Base-by-base conservation (phyloP, 148 eudicot species). In the Rhododendron williamsianum region DNA sequence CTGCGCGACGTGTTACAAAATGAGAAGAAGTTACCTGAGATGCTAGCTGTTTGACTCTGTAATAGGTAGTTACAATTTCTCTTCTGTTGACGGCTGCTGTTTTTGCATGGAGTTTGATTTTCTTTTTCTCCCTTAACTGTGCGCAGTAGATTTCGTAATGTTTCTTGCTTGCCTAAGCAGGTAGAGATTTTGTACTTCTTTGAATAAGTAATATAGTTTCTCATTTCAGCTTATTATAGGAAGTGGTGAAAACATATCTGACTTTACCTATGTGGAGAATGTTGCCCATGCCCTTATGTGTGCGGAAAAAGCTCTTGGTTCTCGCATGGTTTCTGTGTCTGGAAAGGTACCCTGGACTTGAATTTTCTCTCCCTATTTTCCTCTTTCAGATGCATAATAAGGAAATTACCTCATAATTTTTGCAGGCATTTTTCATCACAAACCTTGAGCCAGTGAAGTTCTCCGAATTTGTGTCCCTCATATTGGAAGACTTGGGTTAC, bases 221-320 rank as follows among this genome's bases (percentile, higher is more conserved):
- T 85, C 90, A 90, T 94, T 92, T 90, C 97, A 96, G 99, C 93
- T 95, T 89, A 90, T 93, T 93, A 90, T 96, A 93, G 99, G 98
- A 67, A 90, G 88, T 85, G 93, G 93, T 82, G 90, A 90, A 67
- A 94, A 52, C 86, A 86, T 88, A 86, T 91, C 92, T 41, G 98
- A 96, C 90, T 96, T 95, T 88, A 95, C 97, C 76, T 95, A 92
- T 86, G 96, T 96, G 86, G 99, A 95, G 91, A 96, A 96, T 91
- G 96, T 93, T 89, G 95, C 99, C 83, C 97, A 96, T 91, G 98
- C 96, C 33, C 94, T 91, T 87, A 90, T 92, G 54, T 95, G 99
- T 92, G 98, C 99, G 35, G 95, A 96, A 82, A 93, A 92, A 90
- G 95, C 98, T 83, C 87, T 96, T 81, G 86, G 83, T 81, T 89